Percentiles rank a stretch among this genome's conserved stretches.
Evolutionary conservation across 2,329 filamentous ascomycete species (phyloP).

Genomic region (Xylaria multiplex): DNA sequence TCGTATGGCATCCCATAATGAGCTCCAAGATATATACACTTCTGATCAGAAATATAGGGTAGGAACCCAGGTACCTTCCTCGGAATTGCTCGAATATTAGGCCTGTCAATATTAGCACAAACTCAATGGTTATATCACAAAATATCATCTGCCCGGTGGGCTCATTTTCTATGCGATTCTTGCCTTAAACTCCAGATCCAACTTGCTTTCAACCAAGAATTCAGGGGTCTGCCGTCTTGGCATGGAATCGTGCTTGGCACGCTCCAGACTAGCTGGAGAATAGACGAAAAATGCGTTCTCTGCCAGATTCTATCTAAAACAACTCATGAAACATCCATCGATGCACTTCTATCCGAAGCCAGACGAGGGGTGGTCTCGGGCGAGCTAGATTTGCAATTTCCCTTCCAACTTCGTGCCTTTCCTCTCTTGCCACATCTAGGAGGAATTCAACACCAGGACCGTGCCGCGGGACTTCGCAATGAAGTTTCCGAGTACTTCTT

Average conservation of each 20-base stretch:
- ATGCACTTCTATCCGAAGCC: not conserved
- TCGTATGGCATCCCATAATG: too few relatives aligned
- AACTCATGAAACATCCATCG: not conserved
- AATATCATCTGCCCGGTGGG: not conserved
- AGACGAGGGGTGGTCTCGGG: not conserved
- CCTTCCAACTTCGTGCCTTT: slow-evolving; percentile 8
- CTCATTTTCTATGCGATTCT: not conserved
- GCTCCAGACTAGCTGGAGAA: not conserved
- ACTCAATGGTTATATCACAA: not conserved
- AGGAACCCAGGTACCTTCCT: too few relatives aligned
- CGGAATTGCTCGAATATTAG: not conserved
- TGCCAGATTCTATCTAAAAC: not conserved
- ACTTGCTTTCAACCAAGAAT: slow-evolving; percentile 3
- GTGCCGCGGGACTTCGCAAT: not conserved
- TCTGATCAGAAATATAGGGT: too few relatives aligned
- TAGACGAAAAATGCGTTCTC: not conserved
- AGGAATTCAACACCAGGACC: not conserved
- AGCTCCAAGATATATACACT: too few relatives aligned
- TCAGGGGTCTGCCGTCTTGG: not conserved
- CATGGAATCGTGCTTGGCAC: slow-evolving; percentile 6
- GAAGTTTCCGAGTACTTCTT: slow-evolving; percentile 12
- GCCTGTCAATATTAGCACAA: not conserved
- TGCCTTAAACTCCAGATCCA: slow-evolving; percentile 2
- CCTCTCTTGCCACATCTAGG: slow-evolving; percentile 7
- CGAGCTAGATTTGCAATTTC: not conserved